A percentile compares a stretch with the other conserved stretches of the same genome.
Evolutionary conservation across 2,329 filamentous ascomycete species (phyloP).

Genomic region (Hirsutella thompsonii): DNA sequence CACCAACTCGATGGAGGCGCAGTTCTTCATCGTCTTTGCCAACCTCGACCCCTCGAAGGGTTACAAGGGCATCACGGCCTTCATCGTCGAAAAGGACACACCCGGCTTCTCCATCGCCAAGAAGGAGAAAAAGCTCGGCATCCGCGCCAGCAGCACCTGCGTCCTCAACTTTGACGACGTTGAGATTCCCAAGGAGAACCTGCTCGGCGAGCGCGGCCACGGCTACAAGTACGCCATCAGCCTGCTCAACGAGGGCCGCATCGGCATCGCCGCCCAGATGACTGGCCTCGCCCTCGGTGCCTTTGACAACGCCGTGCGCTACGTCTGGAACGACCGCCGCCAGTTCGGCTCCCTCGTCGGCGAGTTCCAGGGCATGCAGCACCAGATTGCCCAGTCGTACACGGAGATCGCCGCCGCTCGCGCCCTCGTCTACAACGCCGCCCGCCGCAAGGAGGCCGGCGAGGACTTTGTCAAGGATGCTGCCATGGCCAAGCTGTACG

Average conservation of each 20-base stretch:
- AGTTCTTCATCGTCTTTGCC: slow-evolving; percentile 95
- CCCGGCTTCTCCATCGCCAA: slow-evolving; percentile 91
- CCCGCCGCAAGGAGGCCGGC: slow-evolving; percentile 94
- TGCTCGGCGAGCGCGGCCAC: slow-evolving; percentile 78
- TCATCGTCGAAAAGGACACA: slow-evolving; percentile 81
- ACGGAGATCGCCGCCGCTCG: slow-evolving; percentile 86
- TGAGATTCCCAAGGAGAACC: slow-evolving; percentile 72
- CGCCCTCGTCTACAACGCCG: slow-evolving; percentile 88
- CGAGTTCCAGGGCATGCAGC: slow-evolving; percentile 98
- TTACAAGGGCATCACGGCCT: slow-evolving; percentile 95
- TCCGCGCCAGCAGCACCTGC: slow-evolving; percentile 90
- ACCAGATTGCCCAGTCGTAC: slow-evolving; percentile 93
- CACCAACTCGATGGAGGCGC: slow-evolving; percentile 89
- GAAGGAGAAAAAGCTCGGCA: slow-evolving; percentile 99
- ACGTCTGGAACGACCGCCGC: slow-evolving; percentile 96
- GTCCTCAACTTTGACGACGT: slow-evolving; percentile 97
- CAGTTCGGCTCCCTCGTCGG: slow-evolving; percentile 91
- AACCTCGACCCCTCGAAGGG: slow-evolving; percentile 86
- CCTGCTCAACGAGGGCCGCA: slow-evolving; percentile 88
- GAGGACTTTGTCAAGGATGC: slow-evolving; percentile 92
- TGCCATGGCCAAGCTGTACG: slow-evolving; percentile 95
- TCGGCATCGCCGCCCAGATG: slow-evolving; percentile 98
- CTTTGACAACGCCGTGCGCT: slow-evolving; percentile 84
- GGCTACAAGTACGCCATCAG: slow-evolving; percentile 98
- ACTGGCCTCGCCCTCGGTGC: slow-evolving; percentile 89